These are phyloP conservation scores for Monosporascus ibericus DNA, from an alignment of 2,329 filamentous ascomycete species.

Conservation along the genomic window DNA sequence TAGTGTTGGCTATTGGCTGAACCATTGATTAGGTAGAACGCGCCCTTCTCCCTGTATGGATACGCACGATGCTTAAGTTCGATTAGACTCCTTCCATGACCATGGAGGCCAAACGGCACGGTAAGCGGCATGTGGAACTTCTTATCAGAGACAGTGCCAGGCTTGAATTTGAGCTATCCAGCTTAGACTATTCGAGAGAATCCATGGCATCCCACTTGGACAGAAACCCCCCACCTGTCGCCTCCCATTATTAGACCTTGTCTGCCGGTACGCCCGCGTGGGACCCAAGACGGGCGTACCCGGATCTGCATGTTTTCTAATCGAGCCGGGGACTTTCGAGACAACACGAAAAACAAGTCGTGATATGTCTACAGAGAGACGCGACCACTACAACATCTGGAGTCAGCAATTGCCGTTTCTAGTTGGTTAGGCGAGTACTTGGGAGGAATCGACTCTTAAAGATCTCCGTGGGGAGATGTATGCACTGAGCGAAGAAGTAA, in stretches of 20 bases:
- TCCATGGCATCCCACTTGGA: constrained; percentile 26
- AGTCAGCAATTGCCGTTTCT: no score
- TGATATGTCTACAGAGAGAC: constrained; percentile 34
- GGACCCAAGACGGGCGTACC: constrained; percentile 1
- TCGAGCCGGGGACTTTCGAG: constrained; percentile 31
- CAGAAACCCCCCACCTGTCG: constrained; percentile 28
- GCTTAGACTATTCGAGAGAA: constrained; percentile 16
- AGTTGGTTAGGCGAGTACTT: no score
- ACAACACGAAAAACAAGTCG: constrained; percentile 19
- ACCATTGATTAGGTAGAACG: no score
- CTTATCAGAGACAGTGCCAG: constrained; percentile 20
- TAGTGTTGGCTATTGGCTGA: no score
- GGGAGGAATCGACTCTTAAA: no score
- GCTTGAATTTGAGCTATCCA: constrained; percentile 31
- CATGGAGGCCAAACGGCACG: neutral
- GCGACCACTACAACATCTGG: constrained; percentile 33
- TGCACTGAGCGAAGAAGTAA: no score
- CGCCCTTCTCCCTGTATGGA: no score
- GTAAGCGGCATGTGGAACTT: constrained; percentile 2
- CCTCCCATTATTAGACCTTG: constrained; percentile 22
- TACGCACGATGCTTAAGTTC: neutral
- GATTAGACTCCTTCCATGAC: no score
- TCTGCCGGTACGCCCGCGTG: neutral
- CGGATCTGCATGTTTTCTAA: constrained; percentile 19
- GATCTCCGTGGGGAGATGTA: no score